Conservation (phyloP, 352 stramenopile species). For the Phytophthora cajani region DNA sequence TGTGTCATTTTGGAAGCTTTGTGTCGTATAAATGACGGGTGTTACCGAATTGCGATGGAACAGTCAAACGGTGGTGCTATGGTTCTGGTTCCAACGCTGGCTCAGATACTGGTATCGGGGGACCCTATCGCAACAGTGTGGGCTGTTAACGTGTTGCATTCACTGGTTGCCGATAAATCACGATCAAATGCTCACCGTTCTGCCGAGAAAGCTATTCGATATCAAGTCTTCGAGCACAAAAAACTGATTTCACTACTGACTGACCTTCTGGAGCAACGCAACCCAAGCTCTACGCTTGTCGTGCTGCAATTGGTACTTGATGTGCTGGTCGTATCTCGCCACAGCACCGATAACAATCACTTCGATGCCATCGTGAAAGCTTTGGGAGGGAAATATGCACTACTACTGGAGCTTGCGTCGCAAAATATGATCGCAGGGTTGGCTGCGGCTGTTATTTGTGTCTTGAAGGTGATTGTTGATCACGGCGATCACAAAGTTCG, state of each 20-base stretch:
- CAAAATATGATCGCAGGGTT: slow-evolving; percentile 64
- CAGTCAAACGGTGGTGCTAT: slow-evolving; percentile 53
- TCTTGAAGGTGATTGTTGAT: slow-evolving; percentile 79
- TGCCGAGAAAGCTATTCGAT: slow-evolving; percentile 63
- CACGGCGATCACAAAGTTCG: slow-evolving; percentile 64
- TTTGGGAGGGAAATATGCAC: slow-evolving; percentile 53
- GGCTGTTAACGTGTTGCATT: slow-evolving; percentile 71
- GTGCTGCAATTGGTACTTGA: slow-evolving; percentile 74
- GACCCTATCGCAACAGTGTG: slow-evolving; percentile 64
- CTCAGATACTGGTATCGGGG: slow-evolving; percentile 57
- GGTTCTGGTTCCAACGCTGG: slow-evolving; percentile 44
- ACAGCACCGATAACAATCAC: slow-evolving; percentile 78
- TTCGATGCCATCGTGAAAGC: slow-evolving; percentile 77
- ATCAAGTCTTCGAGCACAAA: slow-evolving; percentile 68
- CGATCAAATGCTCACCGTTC: slow-evolving; percentile 44
- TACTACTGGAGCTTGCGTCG: slow-evolving; percentile 59
- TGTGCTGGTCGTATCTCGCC: slow-evolving; percentile 59
- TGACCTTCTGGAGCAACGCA: slow-evolving; percentile 55
- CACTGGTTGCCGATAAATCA: slow-evolving; percentile 60
- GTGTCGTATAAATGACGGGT: slow-evolving; percentile 75
- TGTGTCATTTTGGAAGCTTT: slow-evolving; percentile 75
- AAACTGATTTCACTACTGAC: slow-evolving; percentile 67
- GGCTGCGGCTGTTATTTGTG: slow-evolving; percentile 57
- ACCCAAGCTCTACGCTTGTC: slow-evolving; percentile 59
- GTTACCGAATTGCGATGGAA: slow-evolving; percentile 67